Percentiles rank a stretch among this genome's conserved stretches.
Evolutionary conservation across 768 basidiomycete species (phyloP).

Genomic region (Megacollybia marginata): DNA sequence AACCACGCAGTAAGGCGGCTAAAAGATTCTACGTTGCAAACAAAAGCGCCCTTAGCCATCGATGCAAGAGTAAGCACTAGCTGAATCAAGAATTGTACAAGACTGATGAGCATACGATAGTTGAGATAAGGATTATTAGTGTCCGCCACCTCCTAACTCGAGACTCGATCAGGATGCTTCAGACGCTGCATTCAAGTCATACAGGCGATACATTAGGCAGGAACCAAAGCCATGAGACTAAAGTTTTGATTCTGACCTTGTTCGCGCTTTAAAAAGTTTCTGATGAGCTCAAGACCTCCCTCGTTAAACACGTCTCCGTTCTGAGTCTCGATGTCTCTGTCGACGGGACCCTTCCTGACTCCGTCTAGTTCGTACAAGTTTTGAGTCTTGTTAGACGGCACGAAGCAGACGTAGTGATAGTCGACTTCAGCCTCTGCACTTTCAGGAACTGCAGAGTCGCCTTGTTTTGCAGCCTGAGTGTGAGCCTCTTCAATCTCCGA

Average conservation of each 20-base stretch:
- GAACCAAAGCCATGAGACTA: constrained; percentile 18
- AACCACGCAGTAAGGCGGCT: no score
- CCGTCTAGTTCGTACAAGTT: constrained; percentile 29
- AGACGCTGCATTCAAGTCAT: no score
- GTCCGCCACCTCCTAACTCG: no score
- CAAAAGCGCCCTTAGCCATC: no score
- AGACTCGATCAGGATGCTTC: no score
- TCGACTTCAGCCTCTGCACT: constrained; percentile 20
- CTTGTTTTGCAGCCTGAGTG: constrained; percentile 20
- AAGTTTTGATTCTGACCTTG: constrained; percentile 16
- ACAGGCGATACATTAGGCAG: background rate
- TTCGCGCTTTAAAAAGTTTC: constrained; percentile 14
- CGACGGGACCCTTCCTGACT: constrained; percentile 22
- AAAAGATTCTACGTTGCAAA: no score
- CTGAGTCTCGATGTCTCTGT: constrained; percentile 13
- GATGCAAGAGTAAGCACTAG: no score
- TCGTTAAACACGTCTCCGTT: constrained; percentile 18
- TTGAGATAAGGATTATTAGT: no score
- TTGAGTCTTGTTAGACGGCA: constrained; percentile 17
- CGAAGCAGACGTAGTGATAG: constrained; percentile 27
- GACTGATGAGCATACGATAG: no score
- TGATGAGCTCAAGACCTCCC: constrained; percentile 12
- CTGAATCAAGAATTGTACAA: no score
- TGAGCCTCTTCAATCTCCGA: constrained; percentile 21
- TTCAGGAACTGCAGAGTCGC: constrained; percentile 20